Conservation (phyloP, 345 rosid species). For the Salix dunnii region DNA sequence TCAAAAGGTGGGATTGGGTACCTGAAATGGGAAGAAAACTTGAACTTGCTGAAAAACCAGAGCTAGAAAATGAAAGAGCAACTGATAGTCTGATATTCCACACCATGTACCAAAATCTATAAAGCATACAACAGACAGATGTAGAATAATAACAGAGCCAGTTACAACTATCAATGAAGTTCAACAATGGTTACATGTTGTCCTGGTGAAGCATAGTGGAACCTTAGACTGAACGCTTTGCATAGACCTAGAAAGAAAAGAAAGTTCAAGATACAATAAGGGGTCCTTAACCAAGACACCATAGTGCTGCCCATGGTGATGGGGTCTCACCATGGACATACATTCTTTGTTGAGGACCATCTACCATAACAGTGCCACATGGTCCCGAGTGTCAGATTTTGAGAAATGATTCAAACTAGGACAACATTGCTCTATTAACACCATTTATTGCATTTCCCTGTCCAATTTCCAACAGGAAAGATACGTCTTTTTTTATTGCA, state of each 20-base stretch:
- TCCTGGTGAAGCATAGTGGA: neutral
- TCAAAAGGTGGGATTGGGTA: constrained; percentile 83
- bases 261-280: neutral
- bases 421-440: neutral
- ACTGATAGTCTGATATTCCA: neutral
- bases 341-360: neutral
- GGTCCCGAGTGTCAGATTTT: neutral
- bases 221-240: neutral
- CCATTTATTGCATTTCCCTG: neutral
- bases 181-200: neutral
- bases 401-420: neutral
- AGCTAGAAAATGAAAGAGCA: neutral
- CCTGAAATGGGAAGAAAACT: constrained; percentile 34
- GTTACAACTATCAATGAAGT: neutral
- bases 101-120: neutral
- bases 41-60: neutral
- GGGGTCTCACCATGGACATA: neutral
- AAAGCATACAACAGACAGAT: neutral
- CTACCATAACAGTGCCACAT: neutral
- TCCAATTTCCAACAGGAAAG: neutral
- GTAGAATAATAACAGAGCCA: neutral
- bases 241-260: neutral
- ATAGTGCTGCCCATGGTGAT: neutral
- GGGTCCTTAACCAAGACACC: neutral
- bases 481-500: neutral